Conservation (phyloP, 805 yeast species). For the Myxozyma vanderwaltii region DNA sequence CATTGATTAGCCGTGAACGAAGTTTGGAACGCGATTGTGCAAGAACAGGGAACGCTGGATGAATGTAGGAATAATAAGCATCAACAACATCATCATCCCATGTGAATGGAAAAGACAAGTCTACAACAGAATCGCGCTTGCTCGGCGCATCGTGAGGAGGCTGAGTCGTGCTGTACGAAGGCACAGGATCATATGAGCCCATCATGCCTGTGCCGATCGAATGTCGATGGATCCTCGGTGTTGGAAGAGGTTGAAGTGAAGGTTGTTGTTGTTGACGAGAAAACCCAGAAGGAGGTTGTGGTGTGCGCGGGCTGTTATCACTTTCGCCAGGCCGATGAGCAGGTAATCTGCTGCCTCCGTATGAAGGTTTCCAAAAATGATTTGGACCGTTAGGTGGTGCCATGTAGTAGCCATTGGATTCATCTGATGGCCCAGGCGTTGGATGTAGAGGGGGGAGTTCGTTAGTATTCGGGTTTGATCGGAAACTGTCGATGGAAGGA, state of each 20-base stretch:
- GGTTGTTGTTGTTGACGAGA: constrained; percentile 2
- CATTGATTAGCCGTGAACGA: constrained; percentile 38
- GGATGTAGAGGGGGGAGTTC: constrained; percentile 23
- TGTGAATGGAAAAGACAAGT: constrained; percentile 8
- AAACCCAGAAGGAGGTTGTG: constrained; percentile 1
- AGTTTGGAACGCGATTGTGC: constrained; percentile 43
- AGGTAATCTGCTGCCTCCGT: constrained; percentile 6
- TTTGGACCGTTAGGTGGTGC: constrained; percentile 27
- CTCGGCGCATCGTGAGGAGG: neutral
- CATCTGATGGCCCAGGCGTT: neutral
- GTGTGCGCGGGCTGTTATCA: constrained; percentile 2
- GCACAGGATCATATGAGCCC: constrained; percentile 9
- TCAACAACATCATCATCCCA: constrained; percentile 42
- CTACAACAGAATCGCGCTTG: constrained; percentile 2
- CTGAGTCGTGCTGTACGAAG: neutral
- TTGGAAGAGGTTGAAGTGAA: neutral
- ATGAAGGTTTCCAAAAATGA: constrained; percentile 29
- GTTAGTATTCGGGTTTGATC: constrained; percentile 1
- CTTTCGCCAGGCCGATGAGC: constrained; percentile 2
- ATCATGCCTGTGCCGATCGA: constrained; percentile 20
- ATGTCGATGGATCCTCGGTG: constrained; percentile 12
- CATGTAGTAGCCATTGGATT: constrained; percentile 16
- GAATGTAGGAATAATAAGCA: constrained; percentile 44
- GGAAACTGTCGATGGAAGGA: constrained; percentile 14
- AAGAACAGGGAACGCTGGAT: constrained; percentile 46